Base-by-base conservation (phyloP, 306 rosid genomes). In the Purshia tridentata region DNA sequence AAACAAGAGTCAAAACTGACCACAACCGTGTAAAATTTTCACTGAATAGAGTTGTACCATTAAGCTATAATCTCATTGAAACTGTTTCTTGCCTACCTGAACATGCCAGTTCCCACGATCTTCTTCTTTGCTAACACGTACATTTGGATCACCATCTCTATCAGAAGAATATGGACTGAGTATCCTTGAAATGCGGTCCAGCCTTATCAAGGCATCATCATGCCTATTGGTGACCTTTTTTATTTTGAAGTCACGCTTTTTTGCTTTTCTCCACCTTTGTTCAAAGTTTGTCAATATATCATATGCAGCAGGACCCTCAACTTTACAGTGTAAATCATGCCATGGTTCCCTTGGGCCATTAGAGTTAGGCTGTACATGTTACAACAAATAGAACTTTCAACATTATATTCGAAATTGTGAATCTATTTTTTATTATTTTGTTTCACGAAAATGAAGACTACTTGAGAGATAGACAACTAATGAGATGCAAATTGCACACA, bases 251-350 rank as follows among this genome's bases (percentile, higher is more conserved):
- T 87, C 90, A 0, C 89, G 87, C 85, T 86, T 85, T 73, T 90
- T 90, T 60, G 92, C 96, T 69, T 90, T 90, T 76, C 39, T 77
- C 87, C 92, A 84, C 80, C 92, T 86, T 85, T 90, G 96, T 65
- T 90, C 96, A 71, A 90, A 90, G 62, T 85, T 87, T 37, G 84
- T 84, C 67, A 90, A 66, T 77, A 90, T 78, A 82, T 90, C 96
- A 67, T 87, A 90, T 47, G 96, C 96, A 61, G 96, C 96, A 23
- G 92, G 96, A 72, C 96, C 96, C 74, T 90, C 96, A 46, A 90
- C 53, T 75, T 87, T 90, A 79, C 96, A 87, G 35, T 81, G 84
- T 48, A 76, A 60, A 64, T 81, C 84, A 23, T 81, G 84, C 84
- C 84, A 81, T 11, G 96, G 96, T 37, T 90, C 79, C 80, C 96